A percentile compares a stretch with the other conserved stretches of the same genome.
Conservation (phyloP, 345 rosid species). For the Streptanthus diversifolius region DNA sequence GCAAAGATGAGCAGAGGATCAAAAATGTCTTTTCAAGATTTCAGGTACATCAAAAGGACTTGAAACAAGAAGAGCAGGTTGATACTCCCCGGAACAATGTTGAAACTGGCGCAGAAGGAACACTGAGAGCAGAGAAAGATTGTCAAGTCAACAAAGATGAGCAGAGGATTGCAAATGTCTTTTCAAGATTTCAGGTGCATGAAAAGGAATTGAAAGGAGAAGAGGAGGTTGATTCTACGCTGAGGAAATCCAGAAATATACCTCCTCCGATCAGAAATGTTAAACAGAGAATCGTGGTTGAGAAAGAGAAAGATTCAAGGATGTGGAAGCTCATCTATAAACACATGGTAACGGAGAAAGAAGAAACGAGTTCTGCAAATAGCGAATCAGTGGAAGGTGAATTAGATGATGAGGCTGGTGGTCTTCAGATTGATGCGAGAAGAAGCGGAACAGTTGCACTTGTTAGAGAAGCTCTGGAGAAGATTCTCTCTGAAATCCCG, state of each 20-base stretch:
- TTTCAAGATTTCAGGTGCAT: constrained; percentile 25
- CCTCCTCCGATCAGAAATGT: constrained; percentile 12
- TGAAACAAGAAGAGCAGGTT: constrained; percentile 15
- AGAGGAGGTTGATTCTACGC: constrained; percentile 23
- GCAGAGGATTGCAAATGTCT: constrained; percentile 12
- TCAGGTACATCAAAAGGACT: not conserved
- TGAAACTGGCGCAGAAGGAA: constrained; percentile 1
- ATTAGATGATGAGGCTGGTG: constrained; percentile 35
- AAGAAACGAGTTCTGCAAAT: constrained; percentile 37
- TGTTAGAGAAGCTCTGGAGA: constrained; percentile 77
- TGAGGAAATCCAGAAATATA: constrained; percentile 1
- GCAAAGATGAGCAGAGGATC: constrained; percentile 11
- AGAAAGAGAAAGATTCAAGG: constrained; percentile 48
- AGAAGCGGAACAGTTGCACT: constrained; percentile 58
- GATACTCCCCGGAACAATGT: not conserved
- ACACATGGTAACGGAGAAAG: constrained; percentile 69
- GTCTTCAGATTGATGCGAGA: constrained; percentile 37
- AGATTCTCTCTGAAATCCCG: constrained; percentile 70
- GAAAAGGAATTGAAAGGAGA: constrained; percentile 23
- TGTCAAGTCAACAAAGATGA: constrained; percentile 10
- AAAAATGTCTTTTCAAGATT: constrained; percentile 24
- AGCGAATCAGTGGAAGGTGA: constrained; percentile 18
- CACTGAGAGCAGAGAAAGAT: not conserved
- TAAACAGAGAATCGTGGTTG: constrained; percentile 32
- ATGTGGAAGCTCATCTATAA: constrained; percentile 73